A percentile compares a stretch with the other conserved stretches of the same genome.
These are phyloP conservation scores for Xerocomellus amylosporus DNA, from an alignment of 768 basidiomycete genomes.

Conservation along the genomic window DNA sequence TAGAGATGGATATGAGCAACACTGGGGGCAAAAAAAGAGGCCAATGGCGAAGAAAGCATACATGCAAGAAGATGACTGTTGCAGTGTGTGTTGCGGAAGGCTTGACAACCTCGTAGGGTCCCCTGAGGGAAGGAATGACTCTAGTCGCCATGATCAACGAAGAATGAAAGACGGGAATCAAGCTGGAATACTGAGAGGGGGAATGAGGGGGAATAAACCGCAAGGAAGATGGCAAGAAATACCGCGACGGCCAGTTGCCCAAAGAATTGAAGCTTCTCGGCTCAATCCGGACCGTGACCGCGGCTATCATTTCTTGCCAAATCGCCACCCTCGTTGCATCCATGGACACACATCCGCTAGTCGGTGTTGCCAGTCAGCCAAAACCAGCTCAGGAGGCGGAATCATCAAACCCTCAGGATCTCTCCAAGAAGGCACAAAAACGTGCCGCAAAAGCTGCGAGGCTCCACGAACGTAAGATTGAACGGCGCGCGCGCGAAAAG, in stretches of 20 bases:
- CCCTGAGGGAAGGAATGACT: slow-evolving; percentile 20
- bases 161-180: neutral
- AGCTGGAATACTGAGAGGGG: neutral
- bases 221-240: slow-evolving; percentile 6
- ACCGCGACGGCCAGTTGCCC: neutral
- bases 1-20: slow-evolving; percentile 1
- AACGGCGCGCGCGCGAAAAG: slow-evolving; percentile 75
- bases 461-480: slow-evolving; percentile 63
- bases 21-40: neutral
- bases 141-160: slow-evolving; percentile 15
- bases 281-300: slow-evolving; percentile 18
- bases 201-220: neutral
- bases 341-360: slow-evolving; percentile 19
- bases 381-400: slow-evolving; percentile 13
- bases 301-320: slow-evolving; percentile 4
- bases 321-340: neutral
- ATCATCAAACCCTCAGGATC: slow-evolving; percentile 28
- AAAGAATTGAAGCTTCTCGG: slow-evolving; percentile 13
- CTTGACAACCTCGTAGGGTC: slow-evolving; percentile 47
- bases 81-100: slow-evolving; percentile 69
- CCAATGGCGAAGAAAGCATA: slow-evolving; percentile 35
- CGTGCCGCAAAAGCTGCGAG: slow-evolving; percentile 68
- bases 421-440: slow-evolving; percentile 80
- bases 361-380: slow-evolving; percentile 12
- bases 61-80: slow-evolving; percentile 88